Evolutionary conservation across 352 stramenopile species (phyloP).

Genomic region (Phytophthora constricta): DNA sequence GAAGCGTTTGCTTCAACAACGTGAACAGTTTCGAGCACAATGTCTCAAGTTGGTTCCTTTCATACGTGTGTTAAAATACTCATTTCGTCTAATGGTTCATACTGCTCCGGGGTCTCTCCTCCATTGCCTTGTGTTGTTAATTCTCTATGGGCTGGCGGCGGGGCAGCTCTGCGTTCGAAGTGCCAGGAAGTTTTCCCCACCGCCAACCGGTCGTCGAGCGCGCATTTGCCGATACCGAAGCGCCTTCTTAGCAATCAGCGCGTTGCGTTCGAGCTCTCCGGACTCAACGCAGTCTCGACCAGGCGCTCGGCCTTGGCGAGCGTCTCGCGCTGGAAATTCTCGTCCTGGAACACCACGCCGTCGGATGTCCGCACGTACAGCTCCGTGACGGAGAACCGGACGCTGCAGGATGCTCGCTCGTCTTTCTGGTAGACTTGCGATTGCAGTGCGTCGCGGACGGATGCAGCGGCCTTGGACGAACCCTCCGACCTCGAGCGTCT

Average conservation of each 20-base stretch:
- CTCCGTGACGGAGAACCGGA: slow-evolving; percentile 25
- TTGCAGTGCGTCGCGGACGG: not conserved
- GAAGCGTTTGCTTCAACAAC: too few species aligned
- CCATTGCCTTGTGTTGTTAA: too few species aligned
- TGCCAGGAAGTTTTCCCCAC: not conserved
- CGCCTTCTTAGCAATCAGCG: slow-evolving; percentile 42
- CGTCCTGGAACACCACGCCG: slow-evolving; percentile 40
- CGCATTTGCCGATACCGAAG: slow-evolving; percentile 41
- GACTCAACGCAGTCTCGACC: slow-evolving; percentile 31
- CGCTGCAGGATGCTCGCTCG: not conserved
- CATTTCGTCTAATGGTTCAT: not conserved
- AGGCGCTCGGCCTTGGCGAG: slow-evolving; percentile 35
- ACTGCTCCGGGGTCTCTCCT: too few species aligned
- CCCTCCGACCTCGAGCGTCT: slow-evolving; percentile 34
- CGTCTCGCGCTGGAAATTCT: slow-evolving; percentile 36
- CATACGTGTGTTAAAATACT: not conserved
- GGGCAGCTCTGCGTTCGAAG: slow-evolving; percentile 33
- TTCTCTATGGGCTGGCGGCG: not conserved
- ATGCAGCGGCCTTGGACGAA: slow-evolving; percentile 16
- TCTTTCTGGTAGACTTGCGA: not conserved
- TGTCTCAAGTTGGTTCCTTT: too few species aligned
- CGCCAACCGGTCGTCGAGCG: slow-evolving; percentile 17
- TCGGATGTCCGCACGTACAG: slow-evolving; percentile 33
- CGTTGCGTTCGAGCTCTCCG: slow-evolving; percentile 39
- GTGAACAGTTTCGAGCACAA: too few species aligned